Base-by-base conservation (phyloP, 2,329 filamentous ascomycete genomes). In the Colletotrichum coccodes region DNA sequence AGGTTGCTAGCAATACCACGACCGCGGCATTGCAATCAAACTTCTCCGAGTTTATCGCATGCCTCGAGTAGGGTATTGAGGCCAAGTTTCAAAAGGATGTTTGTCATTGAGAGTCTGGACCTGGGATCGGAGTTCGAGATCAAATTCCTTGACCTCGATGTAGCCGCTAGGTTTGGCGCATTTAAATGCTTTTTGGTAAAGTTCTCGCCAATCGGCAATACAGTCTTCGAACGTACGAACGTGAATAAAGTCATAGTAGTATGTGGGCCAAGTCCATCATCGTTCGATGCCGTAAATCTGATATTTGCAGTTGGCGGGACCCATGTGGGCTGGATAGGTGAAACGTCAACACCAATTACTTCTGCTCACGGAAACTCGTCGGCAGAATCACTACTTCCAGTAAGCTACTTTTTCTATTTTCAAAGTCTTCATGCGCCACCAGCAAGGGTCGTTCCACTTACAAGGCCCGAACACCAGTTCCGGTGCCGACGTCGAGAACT, bases 271-370 rank as follows among this genome's bases (percentile, higher is more conserved):
- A 75, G 79, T 87, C 81, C 81, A 84, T 0, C 78, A 76, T 6
- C 80, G 75, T 21, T 87, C 87, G 38, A 88, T 84, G 71, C 92
- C 89, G 75, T 92, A 90, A 44, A 91, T 84, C 62, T 90, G 83
- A 65, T 91, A 92, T 68, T 86, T 85, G 60, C 90, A 88, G 72
- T 92, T 92, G 84, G 82, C 0, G 89, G 89, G 0, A 90, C 84
- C 77, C 80, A 86, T 6, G 78, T 77, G 2, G 87, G 87, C 67
- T 90, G 87, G 12, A 87, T 86, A 0, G 87, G 85, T 3, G 84
- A 87, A 11, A 89, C 80, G 72, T 90, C 87, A 2, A 85, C 86
- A 34, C 87, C 87, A 34, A 82, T 79, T 0, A 78, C 83, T 76
- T 74, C 79, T 60, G 75, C 82, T 60, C 79, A 74, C 11, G 85